Evolutionary conservation across 2,329 filamentous ascomycete species (phyloP), one percentile per base, ranked within the genome.

Genomic region (Pseudogymnoascus sp.): DNA sequence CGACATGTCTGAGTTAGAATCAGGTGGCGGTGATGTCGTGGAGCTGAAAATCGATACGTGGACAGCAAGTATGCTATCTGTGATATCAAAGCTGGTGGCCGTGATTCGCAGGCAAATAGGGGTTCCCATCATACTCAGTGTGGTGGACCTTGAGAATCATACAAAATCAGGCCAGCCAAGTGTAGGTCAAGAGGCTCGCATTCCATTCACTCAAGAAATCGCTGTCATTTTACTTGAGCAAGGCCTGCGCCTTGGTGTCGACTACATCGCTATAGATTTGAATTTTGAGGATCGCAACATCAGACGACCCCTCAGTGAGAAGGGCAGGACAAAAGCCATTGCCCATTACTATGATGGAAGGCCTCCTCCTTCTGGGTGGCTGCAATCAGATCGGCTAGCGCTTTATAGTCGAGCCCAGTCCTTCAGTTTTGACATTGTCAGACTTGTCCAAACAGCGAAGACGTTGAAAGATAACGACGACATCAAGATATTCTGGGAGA

Each of bases 181-280:
- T 28, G 38, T 36, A 37, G 40, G 23, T 37, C 21, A 38, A 31
- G 59, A 60, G 11, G 18, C 34, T 60, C 34, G 59, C 34, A 60
- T 60, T 60, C 59, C 34, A 40, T 60, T 38, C 36, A 60, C 44
- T 37, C 50, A 37, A 23, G 60, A 71, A 5, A 72, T 77, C 61
- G 88, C 89, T 68, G 73, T 84, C 12, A 78, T 82, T 62, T 75
- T 89, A 28, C 77, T 89, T 21, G 79, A 84, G 42, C 84, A 89
- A 66, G 87, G 86, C 4, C 75, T 89, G 21, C 83, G 87, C 12
- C 78, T 90, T 50, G 85, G 83, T 1, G 85, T 88, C 1, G 87
- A 89, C 62, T 90, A 85, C 67, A 70, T 86, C 61, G 85, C 83
- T 36, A 75, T 90, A 4, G 86, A 90, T 70, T 73, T 90, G 14